These are phyloP conservation scores for Monascus purpureus DNA, from an alignment of 495 filamentous ascomycete species.

Conservation along the genomic window DNA sequence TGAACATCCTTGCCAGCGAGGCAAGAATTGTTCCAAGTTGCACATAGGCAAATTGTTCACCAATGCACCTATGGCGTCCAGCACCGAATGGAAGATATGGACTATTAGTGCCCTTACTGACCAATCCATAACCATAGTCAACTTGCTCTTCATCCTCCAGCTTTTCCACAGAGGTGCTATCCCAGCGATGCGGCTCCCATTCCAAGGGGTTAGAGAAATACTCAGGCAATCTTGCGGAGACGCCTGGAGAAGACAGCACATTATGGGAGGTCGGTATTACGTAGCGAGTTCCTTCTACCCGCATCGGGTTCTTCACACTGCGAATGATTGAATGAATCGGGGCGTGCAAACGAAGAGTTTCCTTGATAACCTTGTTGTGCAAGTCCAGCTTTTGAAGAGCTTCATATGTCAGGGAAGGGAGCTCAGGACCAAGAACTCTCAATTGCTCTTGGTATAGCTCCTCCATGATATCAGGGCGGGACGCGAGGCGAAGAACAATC, in stretches of 20 bases:
- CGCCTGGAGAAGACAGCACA: slow-evolving; percentile 35
- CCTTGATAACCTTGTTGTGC: slow-evolving; percentile 43
- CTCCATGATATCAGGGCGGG: slow-evolving; percentile 39
- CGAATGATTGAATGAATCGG: slow-evolving; percentile 52
- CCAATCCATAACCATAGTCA: slow-evolving; percentile 33
- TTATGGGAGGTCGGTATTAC: slow-evolving; percentile 35
- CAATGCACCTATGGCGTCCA: slow-evolving; percentile 42
- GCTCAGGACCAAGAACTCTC: slow-evolving; percentile 33
- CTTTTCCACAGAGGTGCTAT: slow-evolving; percentile 13
- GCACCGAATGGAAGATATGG: slow-evolving; percentile 44
- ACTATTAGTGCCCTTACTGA: slow-evolving; percentile 38
- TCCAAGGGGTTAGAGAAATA: slow-evolving; percentile 32
- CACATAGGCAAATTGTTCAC: slow-evolving; percentile 42
- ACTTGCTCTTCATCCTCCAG: slow-evolving; percentile 30
- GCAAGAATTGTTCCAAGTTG: slow-evolving; percentile 35
- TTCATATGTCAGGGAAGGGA: slow-evolving; percentile 41
- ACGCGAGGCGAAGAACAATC: slow-evolving; percentile 46
- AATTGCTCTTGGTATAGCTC: slow-evolving; percentile 45
- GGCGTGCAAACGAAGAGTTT: slow-evolving; percentile 49
- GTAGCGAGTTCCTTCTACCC: slow-evolving; percentile 29
- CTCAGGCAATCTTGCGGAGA: slow-evolving; percentile 27
- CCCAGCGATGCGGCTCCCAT: slow-evolving; percentile 43
- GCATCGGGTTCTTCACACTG: slow-evolving; percentile 45
- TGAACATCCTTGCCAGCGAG: slow-evolving; percentile 32
- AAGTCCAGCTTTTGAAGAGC: slow-evolving; percentile 38